Evolutionary conservation across 495 filamentous ascomycete species (phyloP).

Genomic region (Clavariopsis aquatica): DNA sequence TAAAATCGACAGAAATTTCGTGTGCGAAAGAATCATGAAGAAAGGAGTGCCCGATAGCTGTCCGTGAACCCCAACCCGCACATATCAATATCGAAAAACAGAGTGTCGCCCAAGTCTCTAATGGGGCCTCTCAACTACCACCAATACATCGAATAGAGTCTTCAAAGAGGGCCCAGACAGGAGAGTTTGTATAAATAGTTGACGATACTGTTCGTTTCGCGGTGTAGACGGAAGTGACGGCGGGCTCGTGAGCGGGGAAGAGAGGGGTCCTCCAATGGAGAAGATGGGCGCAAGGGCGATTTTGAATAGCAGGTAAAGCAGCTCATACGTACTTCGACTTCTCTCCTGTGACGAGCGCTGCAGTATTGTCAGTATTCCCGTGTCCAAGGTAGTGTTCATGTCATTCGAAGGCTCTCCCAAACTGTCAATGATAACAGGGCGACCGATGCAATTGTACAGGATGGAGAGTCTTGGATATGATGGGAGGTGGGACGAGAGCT

Average conservation of each 20-base stretch:
- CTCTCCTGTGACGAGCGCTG: slow-evolving; percentile 64
- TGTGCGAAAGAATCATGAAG: background rate
- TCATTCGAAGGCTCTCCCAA: background rate
- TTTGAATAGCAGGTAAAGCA: background rate
- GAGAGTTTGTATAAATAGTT: background rate
- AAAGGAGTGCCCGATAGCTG: background rate
- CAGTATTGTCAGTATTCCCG: slow-evolving; percentile 6
- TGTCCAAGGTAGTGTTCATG: background rate
- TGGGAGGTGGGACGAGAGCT: background rate
- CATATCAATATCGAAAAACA: slow-evolving; percentile 5
- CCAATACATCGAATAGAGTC: background rate
- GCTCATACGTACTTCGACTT: slow-evolving; percentile 60
- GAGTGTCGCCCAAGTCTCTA: background rate
- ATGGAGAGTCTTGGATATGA: background rate
- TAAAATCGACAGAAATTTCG: background rate
- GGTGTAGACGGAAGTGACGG: background rate
- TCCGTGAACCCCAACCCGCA: background rate
- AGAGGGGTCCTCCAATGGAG: background rate
- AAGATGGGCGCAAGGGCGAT: background rate
- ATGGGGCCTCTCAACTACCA: background rate
- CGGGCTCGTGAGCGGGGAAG: background rate
- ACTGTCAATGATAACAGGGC: background rate
- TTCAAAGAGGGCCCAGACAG: background rate
- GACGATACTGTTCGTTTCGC: background rate
- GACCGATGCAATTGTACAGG: background rate